Base-by-base conservation (phyloP, 495 filamentous ascomycete genomes). In the Cladorrhinum samala region DNA sequence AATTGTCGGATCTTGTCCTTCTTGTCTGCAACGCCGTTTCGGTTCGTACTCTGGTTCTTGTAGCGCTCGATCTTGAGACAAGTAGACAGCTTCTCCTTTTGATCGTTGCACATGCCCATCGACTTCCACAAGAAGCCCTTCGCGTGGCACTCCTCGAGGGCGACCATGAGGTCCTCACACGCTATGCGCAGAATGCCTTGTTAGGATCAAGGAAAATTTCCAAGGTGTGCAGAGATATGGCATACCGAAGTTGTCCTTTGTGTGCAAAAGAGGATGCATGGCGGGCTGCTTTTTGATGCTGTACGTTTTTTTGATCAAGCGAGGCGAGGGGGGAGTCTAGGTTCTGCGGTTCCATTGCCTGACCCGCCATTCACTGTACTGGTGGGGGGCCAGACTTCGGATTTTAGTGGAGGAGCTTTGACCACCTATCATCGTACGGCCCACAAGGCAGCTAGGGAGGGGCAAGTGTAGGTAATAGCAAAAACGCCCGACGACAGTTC, bases 241-340 rank as follows among this genome's bases (percentile, higher is more conserved):
- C 74, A 23, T 79, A 96, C 93, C 90, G 67, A 72, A 73, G 58
- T 95, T 96, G 62, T 95, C 82, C 57, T 90, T 87, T 20, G 89
- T 96, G 62, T 97, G 91, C 3, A 98, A 72, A 71, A 95, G 91
- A 20, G 93, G 93, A 88, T 98, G 93, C 93, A 98, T 98, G 44
- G 71, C 83, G 67, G 33, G 21, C n/a, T n/a, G 17, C 33, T 24
- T 52, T 20, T 39, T 36, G 16, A n/a, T 51, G 46, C 5, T 24
- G 13, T 24, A 30, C 13, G n/a, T 16, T 42, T 11, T 17, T 19
- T 24, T 13, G 33, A 37, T 17, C 39, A 38, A 42, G 25, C 6
- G 37, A 25, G 30, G 17, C 30, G 49, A 25, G 20, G 36, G 19
- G 23, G 17, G 5, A 18, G 27, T 19, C 16, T 41, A n/a, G 39